phyloP scores from a whole-genome alignment of 306 rosid genomes.

The Urtica urens region DNA sequence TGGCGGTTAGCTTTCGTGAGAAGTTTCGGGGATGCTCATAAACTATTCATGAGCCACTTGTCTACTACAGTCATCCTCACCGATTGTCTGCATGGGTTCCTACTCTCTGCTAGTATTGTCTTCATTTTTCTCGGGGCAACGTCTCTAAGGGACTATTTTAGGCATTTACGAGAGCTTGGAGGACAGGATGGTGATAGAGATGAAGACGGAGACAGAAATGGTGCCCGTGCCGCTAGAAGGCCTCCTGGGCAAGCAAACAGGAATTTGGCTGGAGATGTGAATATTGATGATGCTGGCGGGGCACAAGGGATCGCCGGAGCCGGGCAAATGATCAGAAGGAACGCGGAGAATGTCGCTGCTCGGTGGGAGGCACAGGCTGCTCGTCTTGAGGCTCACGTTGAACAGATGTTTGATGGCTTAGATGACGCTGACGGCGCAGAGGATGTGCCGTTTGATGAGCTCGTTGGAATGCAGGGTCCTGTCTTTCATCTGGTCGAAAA shows the following conservation, averaged over 20 bases:
- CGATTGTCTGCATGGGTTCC: slow-evolving; percentile 97
- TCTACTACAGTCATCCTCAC: slow-evolving; percentile 80
- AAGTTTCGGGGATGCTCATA: slow-evolving; percentile 93
- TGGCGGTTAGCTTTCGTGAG: slow-evolving; percentile 99
- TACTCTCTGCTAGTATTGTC: slow-evolving; percentile 94
- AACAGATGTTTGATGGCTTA: slow-evolving; percentile 96
- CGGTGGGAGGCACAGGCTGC: slow-evolving; percentile 99
- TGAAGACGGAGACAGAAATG: slow-evolving; percentile 91
- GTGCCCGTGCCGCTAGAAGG: slow-evolving; percentile 84
- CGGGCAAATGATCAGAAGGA: slow-evolving; percentile 83
- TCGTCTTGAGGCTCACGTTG: slow-evolving; percentile 97
- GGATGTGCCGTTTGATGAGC: slow-evolving; percentile 99
- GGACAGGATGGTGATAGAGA: slow-evolving; percentile 93
- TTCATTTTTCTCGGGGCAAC: slow-evolving; percentile 96
- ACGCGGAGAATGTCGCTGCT: slow-evolving; percentile 95
- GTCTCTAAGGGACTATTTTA: slow-evolving; percentile 93
- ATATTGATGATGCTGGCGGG: slow-evolving; percentile 77
- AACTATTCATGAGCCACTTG: slow-evolving; percentile 81
- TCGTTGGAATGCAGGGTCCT: slow-evolving; percentile 99
- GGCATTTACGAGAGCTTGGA: slow-evolving; percentile 95
- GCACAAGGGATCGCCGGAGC: slow-evolving; percentile 88
- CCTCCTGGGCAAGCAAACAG: slow-evolving; percentile 81
- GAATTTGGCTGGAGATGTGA: slow-evolving; percentile 62
- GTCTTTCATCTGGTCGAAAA: slow-evolving; percentile 98
- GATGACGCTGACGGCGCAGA: slow-evolving; percentile 99